phyloP scores from a whole-genome alignment of 2,329 filamentous ascomycete genomes.

The Coniochaeta sp. region DNA sequence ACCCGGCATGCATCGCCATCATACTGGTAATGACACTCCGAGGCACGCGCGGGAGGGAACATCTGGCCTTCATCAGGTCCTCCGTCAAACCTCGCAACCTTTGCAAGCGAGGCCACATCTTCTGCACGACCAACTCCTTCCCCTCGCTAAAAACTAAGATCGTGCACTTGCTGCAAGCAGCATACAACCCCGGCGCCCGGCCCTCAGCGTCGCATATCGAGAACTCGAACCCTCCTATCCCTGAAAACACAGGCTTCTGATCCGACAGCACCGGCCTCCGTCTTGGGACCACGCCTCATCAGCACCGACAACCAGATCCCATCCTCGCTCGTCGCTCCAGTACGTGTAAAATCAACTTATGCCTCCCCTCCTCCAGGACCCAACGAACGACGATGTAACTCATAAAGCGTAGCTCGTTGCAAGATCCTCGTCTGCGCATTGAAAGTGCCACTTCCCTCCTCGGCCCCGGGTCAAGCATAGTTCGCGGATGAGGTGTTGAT shows the following conservation, averaged over 20 bases:
- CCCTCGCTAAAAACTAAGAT: conserved; percentile 36
- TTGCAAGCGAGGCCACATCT: conserved; percentile 28
- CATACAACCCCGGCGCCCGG: conserved; percentile 33
- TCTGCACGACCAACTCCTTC: conserved; percentile 33
- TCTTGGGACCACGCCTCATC: conserved; percentile 31
- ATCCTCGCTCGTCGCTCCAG: conserved; percentile 21
- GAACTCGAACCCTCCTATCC: conserved; percentile 35
- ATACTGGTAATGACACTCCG: conserved; percentile 31
- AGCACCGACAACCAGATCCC: conserved; percentile 29
- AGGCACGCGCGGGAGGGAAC: conserved; percentile 38
- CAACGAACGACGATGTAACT: too few relatives aligned
- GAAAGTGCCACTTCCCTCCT: too few relatives aligned
- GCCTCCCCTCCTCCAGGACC: conserved; percentile 9
- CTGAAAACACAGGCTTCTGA: conserved; percentile 35
- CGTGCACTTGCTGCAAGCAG: conserved; percentile 39
- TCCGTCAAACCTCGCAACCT: conserved; percentile 18
- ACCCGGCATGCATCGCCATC: conserved; percentile 23
- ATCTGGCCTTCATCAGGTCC: conserved; percentile 33
- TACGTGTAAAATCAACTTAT: conserved; percentile 30
- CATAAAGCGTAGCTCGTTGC: too few relatives aligned
- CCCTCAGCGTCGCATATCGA: conserved; percentile 31
- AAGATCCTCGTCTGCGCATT: too few relatives aligned
- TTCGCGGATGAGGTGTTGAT: too few relatives aligned
- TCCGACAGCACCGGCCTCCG: conserved; percentile 24
- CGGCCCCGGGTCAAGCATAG: too few relatives aligned